Evolutionary conservation across 345 rosid species (phyloP), one percentile per base, ranked within the genome.

Genomic region (Physaria fendleri): DNA sequence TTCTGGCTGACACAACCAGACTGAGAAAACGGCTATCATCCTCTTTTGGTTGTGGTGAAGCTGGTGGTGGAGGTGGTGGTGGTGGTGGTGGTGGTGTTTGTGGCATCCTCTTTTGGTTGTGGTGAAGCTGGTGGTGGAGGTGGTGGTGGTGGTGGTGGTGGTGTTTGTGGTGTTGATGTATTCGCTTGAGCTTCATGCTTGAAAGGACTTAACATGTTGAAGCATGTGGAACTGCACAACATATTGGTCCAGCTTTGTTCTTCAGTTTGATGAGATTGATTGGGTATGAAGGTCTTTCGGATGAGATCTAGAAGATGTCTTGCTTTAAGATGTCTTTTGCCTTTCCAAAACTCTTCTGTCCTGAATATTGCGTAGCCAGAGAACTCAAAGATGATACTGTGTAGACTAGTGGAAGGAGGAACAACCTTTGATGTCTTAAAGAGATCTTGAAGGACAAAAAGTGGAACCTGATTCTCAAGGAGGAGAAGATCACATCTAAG

Each of bases 1-100:
- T 81, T 22, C 15, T 72, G 1, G 81, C 78, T 2, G 78, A 71
- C 29, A 55, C 71, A 29, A 78, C 64, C 23, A 76, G 24, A 3
- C 52, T 42, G 20, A 71, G 72, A 4, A 61, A 65, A 15, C 56
- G 68, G 5, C n/a, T n/a, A n/a, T n/a, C n/a, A n/a, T n/a, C n/a
- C n/a, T n/a, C n/a, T n/a, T n/a, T n/a, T 12, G n/a, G 24, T 20
- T 10, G 12, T 35, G 13, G 21, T 16, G 59, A 8, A 22, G 5
- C n/a, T 8, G 13, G 4, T 21, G 7, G 13, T 20, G 3, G 10
- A 18, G 27, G 39, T 34, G 38, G 3, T 34, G 38, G 4, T 33
- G 45, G 6, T 40, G n/a, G 22, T 40, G 22, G 18, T 15, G 20
- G 20, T 38, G 44, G 44, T 16, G 44, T 15, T 6, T 42, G 18